Evolutionary conservation across 2,329 filamentous ascomycete species (phyloP).

Genomic region (Aureobasidium zeae): DNA sequence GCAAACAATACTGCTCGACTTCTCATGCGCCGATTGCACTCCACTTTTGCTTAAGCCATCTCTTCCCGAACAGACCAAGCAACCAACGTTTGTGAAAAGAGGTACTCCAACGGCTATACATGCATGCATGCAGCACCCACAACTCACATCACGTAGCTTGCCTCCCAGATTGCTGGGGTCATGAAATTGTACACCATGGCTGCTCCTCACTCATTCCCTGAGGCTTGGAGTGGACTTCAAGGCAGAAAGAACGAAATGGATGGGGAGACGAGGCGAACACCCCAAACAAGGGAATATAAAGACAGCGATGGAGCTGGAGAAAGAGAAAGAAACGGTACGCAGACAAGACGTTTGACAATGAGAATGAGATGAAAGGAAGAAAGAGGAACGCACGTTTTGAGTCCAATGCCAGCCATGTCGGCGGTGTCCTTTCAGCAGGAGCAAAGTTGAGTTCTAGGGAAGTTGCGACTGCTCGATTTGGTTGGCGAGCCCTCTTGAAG

Average conservation of each 20-base stretch:
- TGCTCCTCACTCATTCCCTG: neutral
- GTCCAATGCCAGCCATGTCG: conserved; percentile 11
- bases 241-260: neutral
- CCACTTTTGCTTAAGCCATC: neutral
- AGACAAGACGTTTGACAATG: neutral
- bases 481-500: neutral
- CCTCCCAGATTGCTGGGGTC: conserved; percentile 6
- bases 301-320: neutral
- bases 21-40: neutral
- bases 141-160: conserved; percentile 11
- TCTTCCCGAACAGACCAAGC: neutral
- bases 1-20: neutral
- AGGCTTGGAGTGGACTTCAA: too few relatives aligned
- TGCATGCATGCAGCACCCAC: too few relatives aligned
- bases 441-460: neutral
- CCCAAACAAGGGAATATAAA: neutral
- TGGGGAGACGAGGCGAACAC: neutral
- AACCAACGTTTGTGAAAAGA: neutral
- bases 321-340: neutral
- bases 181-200: conserved; percentile 7
- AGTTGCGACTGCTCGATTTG: neutral
- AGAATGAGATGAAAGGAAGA: neutral
- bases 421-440: conserved; percentile 3
- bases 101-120: neutral
- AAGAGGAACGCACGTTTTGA: conserved; percentile 12